Conservation (phyloP, 768 basidiomycete genomes). For the Lactarius trivialis region DNA sequence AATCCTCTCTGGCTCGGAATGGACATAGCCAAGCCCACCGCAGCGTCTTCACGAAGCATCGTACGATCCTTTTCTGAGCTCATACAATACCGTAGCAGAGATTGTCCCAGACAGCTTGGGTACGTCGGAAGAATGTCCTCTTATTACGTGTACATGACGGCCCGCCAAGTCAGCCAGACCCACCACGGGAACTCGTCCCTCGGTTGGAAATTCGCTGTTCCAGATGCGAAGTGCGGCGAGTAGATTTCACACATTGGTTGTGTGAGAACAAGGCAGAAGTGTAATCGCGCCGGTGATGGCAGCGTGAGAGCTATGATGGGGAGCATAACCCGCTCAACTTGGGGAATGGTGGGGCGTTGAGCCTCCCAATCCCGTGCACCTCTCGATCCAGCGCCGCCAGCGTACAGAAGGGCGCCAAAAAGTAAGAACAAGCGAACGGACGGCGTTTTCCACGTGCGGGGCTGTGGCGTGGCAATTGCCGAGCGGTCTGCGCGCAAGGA, state of each 20-base stretch:
- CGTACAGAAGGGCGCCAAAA: background rate
- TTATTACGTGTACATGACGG: background rate
- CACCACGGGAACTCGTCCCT: background rate
- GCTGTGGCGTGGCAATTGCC: conserved; percentile 1
- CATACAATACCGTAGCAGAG: background rate
- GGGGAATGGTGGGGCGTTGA: background rate
- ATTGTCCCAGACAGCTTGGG: background rate
- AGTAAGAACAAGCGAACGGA: background rate
- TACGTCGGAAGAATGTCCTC: background rate
- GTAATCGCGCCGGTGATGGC: background rate
- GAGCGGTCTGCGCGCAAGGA: background rate
- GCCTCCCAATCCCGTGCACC: background rate
- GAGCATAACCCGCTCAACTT: background rate
- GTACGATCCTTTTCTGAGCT: background rate
- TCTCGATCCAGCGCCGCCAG: background rate
- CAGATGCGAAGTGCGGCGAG: background rate
- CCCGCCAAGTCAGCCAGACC: background rate
- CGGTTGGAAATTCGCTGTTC: background rate
- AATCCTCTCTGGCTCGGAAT: conserved; percentile 39
- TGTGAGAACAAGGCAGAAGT: background rate
- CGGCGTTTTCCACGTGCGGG: conserved; percentile 2
- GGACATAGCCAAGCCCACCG: background rate
- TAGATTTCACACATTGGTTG: background rate
- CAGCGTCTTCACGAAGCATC: background rate
- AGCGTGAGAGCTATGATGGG: background rate